These are phyloP conservation scores for Pilatotrama ljubarskyi DNA, from an alignment of 768 basidiomycete species.

Conservation along the genomic window DNA sequence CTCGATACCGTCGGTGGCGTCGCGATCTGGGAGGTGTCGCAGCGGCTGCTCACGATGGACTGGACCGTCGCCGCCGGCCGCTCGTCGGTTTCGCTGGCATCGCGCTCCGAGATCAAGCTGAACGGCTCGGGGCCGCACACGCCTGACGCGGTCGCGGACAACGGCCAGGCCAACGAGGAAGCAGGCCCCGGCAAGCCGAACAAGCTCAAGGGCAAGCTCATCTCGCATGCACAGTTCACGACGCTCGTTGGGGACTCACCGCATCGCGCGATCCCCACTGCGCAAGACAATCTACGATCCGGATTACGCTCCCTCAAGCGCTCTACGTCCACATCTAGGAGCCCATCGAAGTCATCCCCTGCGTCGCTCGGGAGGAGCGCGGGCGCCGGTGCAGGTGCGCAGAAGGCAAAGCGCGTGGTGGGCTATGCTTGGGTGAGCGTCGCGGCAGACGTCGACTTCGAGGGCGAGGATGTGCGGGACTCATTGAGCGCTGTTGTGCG, in stretches of 20 bases:
- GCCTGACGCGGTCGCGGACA: not conserved
- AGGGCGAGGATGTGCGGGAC: slow-evolving; percentile 72
- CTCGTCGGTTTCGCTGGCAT: slow-evolving; percentile 38
- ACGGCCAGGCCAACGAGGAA: not conserved
- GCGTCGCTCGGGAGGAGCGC: slow-evolving; percentile 7
- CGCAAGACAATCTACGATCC: slow-evolving; percentile 71
- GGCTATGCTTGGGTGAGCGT: slow-evolving; percentile 84
- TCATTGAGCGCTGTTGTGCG: slow-evolving; percentile 42
- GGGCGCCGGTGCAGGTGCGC: not conserved
- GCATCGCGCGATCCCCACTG: slow-evolving; percentile 63
- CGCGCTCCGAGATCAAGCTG: slow-evolving; percentile 53
- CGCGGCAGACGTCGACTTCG: slow-evolving; percentile 80
- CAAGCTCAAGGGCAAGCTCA: slow-evolving; percentile 19
- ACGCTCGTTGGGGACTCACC: slow-evolving; percentile 76
- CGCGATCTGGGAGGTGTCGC: slow-evolving; percentile 75
- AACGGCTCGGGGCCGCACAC: slow-evolving; percentile 30
- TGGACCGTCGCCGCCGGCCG: slow-evolving; percentile 28
- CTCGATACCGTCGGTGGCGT: slow-evolving; percentile 83
- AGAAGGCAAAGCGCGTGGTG: slow-evolving; percentile 41
- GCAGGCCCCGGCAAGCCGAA: slow-evolving; percentile 5
- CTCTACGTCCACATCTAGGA: slow-evolving; percentile 25
- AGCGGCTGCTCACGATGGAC: slow-evolving; percentile 50
- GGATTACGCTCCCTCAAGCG: slow-evolving; percentile 62
- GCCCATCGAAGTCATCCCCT: not conserved
- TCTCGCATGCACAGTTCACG: slow-evolving; percentile 59